Base-by-base conservation (phyloP, 1,284 basidiomycete genomes). In the Mycena citricolor region DNA sequence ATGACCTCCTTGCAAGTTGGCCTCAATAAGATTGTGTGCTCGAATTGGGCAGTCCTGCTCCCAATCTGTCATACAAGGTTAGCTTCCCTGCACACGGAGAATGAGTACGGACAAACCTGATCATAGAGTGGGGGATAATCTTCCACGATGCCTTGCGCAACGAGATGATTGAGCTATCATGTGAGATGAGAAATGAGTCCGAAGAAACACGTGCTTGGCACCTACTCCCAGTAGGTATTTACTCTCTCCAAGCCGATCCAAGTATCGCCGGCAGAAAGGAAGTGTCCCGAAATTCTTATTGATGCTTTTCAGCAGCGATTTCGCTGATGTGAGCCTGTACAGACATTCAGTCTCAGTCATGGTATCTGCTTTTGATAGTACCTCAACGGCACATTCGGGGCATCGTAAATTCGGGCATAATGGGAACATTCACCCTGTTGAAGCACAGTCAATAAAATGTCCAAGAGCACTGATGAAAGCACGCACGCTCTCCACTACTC, bases 61-160 rank as follows among this genome's bases (percentile, higher is more conserved):
- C 51, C 51, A 32, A 52, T 49, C 51, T 52, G 20, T 11, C 19
- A 10, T 14, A 23, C 12, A 25, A 12, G 19, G 5, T 10, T 10
- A 14, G 8, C 12, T 19, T 11, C 37, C 11, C 5, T 17, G 25
- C 10, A 32, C 11, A 20, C 14, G 42, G 34, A 16, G 32, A 39
- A 44, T 11, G 20, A 26, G 32, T 23, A 13, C 22, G 16, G 17
- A 19, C 90, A 84, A 28, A 66, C 71, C 39, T 77, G 73, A 59
- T 99, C 95, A 52, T 81, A 83, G 14, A 99, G 73, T 1, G 97
- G 97, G n/a, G 93, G 97, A 66, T 99, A 98, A 56, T 88, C 91
- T 57, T 86, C 81, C 1, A 99, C 93, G 46, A 98, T 81, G 2
- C 87, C 90, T 68, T 93, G 83, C 42, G 79, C 71, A 14, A 99